Evolutionary conservation across 2,329 filamentous ascomycete species (phyloP).

Genomic region (Stemphylium beticola): DNA sequence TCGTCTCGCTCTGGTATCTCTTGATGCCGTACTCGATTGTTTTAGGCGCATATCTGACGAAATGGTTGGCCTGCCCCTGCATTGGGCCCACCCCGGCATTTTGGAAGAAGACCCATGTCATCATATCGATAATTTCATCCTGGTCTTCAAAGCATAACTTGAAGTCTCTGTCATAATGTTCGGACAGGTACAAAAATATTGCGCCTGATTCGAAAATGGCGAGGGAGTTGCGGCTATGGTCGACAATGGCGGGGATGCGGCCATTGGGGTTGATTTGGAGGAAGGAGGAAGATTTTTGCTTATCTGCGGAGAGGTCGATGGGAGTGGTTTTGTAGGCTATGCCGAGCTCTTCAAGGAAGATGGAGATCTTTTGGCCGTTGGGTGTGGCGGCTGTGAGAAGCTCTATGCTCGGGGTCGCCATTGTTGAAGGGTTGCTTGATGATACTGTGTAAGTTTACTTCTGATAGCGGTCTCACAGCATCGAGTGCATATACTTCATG

Average conservation of each 20-base stretch:
- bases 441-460: background rate
- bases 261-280: constrained; percentile 88
- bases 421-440: constrained; percentile 20
- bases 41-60: constrained; percentile 78
- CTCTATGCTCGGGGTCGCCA: constrained; percentile 57
- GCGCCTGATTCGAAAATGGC: constrained; percentile 79
- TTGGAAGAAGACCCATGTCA: constrained; percentile 73
- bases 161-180: constrained; percentile 77
- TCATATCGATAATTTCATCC: constrained; percentile 76
- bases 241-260: constrained; percentile 82
- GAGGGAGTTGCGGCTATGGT: constrained; percentile 71
- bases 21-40: constrained; percentile 80
- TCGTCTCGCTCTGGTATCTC: constrained; percentile 80
- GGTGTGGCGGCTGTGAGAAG: constrained; percentile 84
- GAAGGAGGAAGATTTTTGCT: constrained; percentile 81
- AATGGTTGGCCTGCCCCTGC: constrained; percentile 80
- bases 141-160: constrained; percentile 79
- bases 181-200: constrained; percentile 80
- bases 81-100: constrained; percentile 80
- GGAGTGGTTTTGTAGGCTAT: constrained; percentile 28
- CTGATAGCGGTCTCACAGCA: background rate
- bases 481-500: background rate
- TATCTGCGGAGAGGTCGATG: constrained; percentile 71
- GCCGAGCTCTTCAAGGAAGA: constrained; percentile 79
- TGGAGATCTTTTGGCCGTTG: constrained; percentile 86